phyloP scores from a whole-genome alignment of 345 rosid species.

The Eucalyptus polybractea region DNA sequence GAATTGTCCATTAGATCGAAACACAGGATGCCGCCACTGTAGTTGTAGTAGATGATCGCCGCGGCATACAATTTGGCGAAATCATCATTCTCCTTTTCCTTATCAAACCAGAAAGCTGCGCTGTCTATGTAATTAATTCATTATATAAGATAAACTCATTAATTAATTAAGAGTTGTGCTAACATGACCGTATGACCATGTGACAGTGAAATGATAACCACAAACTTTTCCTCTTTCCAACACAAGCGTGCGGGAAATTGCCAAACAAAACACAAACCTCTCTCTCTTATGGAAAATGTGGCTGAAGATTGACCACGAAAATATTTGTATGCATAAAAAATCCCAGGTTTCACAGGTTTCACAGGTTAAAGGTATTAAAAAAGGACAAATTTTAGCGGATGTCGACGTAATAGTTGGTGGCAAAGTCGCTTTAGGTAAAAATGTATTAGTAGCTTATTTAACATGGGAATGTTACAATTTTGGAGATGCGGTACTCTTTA shows the following conservation, averaged over 20 bases:
- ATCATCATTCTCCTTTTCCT: slow-evolving; percentile 1
- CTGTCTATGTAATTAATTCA: background rate
- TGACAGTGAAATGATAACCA: too few relatives aligned
- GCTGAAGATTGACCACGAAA: too few relatives aligned
- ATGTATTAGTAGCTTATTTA: too few relatives aligned
- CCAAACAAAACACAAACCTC: too few relatives aligned
- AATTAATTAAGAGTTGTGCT: background rate
- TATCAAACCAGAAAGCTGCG: background rate
- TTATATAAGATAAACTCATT: background rate
- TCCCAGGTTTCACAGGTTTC: too few relatives aligned
- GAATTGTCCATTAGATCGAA: slow-evolving; percentile 5
- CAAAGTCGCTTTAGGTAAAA: rapidly evolving
- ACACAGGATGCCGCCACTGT: slow-evolving; percentile 26
- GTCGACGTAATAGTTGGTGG: rapidly evolving
- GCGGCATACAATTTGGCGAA: slow-evolving; percentile 36
- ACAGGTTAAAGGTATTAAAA: rapidly evolving
- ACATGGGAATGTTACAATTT: too few relatives aligned
- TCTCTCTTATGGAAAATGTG: too few relatives aligned
- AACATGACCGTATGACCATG: too few relatives aligned
- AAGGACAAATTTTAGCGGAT: rapidly evolving
- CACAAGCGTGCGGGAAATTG: too few relatives aligned
- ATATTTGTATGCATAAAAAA: too few relatives aligned
- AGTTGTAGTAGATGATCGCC: slow-evolving; percentile 37
- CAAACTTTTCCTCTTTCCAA: too few relatives aligned
- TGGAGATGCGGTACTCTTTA: too few relatives aligned